Conservation (phyloP, 202 grass and related monocot species). For the Bolboschoenoplectus hybrid region DNA sequence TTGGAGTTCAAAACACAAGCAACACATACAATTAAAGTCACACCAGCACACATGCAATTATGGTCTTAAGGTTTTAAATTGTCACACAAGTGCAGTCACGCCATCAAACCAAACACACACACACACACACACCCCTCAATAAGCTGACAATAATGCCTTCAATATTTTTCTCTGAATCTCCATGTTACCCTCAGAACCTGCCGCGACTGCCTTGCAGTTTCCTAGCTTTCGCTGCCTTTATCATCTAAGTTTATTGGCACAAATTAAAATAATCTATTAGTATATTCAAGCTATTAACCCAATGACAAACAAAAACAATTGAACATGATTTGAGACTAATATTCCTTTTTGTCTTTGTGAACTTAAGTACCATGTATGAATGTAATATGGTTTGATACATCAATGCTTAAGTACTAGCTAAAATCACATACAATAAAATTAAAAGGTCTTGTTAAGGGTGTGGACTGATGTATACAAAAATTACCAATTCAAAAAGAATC, state of each 20-base stretch:
- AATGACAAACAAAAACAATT: background rate
- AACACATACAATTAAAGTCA: too few relatives aligned
- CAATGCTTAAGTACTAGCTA: background rate
- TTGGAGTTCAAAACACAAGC: too few relatives aligned
- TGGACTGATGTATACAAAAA: background rate
- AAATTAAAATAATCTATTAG: background rate
- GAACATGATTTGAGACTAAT: background rate
- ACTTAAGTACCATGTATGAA: background rate
- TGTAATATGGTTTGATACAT: slow-evolving; percentile 10
- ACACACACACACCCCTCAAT: too few relatives aligned
- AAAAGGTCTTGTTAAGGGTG: background rate
- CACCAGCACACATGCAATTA: too few relatives aligned
- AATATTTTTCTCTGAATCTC: background rate
- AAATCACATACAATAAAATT: background rate
- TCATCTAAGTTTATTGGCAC: background rate
- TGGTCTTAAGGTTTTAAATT: too few relatives aligned
- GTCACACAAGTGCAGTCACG: too few relatives aligned
- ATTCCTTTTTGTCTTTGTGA: background rate
- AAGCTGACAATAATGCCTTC: background rate
- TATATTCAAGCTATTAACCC: background rate
- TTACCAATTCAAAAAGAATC: background rate
- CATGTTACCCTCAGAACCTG: background rate
- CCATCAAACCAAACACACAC: too few relatives aligned
- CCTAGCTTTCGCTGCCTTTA: background rate
- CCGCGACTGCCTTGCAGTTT: background rate